Percentiles rank a stretch among this genome's conserved stretches.
Conservation (phyloP, 176 grass and related monocot species). For the Canna indica region DNA sequence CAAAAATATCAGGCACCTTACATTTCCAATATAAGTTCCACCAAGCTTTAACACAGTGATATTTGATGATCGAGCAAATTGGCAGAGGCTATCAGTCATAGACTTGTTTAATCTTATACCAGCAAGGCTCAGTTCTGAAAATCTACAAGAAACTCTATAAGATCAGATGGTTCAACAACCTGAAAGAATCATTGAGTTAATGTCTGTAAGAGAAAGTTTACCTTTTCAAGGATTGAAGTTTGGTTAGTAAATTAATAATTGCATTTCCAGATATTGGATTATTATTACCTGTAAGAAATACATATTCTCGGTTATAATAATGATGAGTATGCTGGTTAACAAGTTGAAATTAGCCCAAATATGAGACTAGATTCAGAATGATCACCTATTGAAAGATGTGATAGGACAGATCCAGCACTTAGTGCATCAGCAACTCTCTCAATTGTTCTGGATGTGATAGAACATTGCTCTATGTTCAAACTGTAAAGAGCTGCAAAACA, state of each 20-base stretch:
- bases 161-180: neutral
- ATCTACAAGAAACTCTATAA: constrained; percentile 36
- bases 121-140: constrained; percentile 81
- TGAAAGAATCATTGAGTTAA: neutral
- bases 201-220: constrained; percentile 13
- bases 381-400: constrained; percentile 92
- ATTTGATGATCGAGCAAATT: constrained; percentile 56
- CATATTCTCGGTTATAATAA: constrained; percentile 16
- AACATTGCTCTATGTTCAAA: constrained; percentile 91
- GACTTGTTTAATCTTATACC: constrained; percentile 79
- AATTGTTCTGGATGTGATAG: constrained; percentile 85
- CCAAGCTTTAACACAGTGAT: constrained; percentile 62
- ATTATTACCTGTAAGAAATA: constrained; percentile 61
- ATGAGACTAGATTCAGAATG: constrained; percentile 11
- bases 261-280: constrained; percentile 77
- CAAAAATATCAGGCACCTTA: constrained; percentile 28
- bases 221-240: constrained; percentile 82
- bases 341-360: neutral
- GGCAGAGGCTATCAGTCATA: constrained; percentile 50
- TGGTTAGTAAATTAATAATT: constrained; percentile 74
- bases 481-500: constrained; percentile 64
- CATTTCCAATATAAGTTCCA: constrained; percentile 65
- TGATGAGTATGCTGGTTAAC: constrained; percentile 6
- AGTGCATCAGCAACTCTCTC: constrained; percentile 83
- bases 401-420: constrained; percentile 62